Conservation (phyloP, 257 asterid genomes). For the Cinchona pubescens region DNA sequence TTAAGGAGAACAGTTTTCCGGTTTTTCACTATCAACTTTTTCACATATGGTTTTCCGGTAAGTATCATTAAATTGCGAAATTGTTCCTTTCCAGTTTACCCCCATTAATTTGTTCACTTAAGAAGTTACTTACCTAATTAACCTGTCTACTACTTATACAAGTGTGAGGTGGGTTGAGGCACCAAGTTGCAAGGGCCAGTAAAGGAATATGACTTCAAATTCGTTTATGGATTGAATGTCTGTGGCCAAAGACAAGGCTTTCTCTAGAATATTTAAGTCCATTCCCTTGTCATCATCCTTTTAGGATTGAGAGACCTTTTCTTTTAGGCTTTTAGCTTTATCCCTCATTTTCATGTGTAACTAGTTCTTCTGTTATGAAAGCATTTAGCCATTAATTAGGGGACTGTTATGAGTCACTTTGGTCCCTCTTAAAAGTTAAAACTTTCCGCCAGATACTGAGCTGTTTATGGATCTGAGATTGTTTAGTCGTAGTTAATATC, state of each 20-base stretch:
- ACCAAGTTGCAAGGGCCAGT: background rate
- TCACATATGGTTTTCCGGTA: slow-evolving; percentile 99
- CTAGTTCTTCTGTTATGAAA: background rate
- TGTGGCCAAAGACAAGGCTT: background rate
- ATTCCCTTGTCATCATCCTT: background rate
- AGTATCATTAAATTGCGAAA: slow-evolving; percentile 26
- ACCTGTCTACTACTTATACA: background rate
- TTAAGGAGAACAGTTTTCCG: slow-evolving; percentile 81
- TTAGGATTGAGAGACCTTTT: background rate
- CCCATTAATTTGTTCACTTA: background rate
- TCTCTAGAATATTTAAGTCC: background rate
- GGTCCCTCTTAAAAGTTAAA: no score
- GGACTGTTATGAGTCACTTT: background rate
- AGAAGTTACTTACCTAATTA: background rate
- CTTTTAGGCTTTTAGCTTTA: background rate
- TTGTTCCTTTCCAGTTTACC: slow-evolving; percentile 14
- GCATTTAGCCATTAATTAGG: background rate
- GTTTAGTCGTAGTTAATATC: background rate
- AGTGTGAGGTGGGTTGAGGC: background rate
- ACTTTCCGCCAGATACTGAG: background rate
- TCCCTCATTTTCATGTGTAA: background rate
- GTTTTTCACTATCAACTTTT: slow-evolving; percentile 91
- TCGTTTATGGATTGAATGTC: background rate
- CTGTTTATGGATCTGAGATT: background rate
- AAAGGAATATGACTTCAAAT: background rate